Evolutionary conservation across 2,329 filamentous ascomycete genomes (phyloP), one percentile per base, ranked within the genome.

Genomic region (Arthrobotrys sphaeroides): DNA sequence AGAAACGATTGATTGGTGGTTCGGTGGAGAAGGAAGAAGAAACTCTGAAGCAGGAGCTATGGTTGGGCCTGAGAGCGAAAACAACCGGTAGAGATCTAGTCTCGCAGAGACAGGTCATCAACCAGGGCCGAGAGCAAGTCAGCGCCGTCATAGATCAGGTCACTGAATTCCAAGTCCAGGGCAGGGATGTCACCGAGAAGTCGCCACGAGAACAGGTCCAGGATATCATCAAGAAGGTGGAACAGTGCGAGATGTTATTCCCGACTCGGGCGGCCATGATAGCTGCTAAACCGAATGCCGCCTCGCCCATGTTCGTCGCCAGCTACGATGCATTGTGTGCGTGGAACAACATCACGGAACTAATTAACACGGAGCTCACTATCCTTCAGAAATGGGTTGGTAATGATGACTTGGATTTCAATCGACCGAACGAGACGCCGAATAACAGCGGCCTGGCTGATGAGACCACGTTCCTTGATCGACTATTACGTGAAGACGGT

Each of bases 311-410:
- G 28, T 99, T 94, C 83, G 86, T 88, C 77, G 90, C 94, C 77
- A 93, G 93, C 26, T 95, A 91, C 80, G 91, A 96, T 81, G 91
- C 94, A 55, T 90, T 99, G 78, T 89, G 97, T 77, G 90, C 94
- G 2, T 99, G 95, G 95, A 91, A 97, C 85, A 99, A 98, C 83
- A 97, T 94, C 60, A 97, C 94, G 31, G 90, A 94, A 81, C 89
- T 97, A 81, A 98, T 99, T 85, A 97, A 96, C 82, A 97, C 92
- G 1, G 92, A 99, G 82, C 87, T 99, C 73, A 89, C 90, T 12
- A 94, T 98, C 77, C 83, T 99, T 77, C 94, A 95, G 82, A 93
- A 91, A 77, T 99, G 95, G 95, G 95, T 99, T 24, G 95, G 95
- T 65, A 99, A 99, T 81, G 90, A 94, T 38, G 94, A 97, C 81